Percentiles rank a stretch among this genome's conserved stretches.
Conservation (phyloP, 2,329 filamentous ascomycete genomes). For the Setomelanomma holmii region DNA sequence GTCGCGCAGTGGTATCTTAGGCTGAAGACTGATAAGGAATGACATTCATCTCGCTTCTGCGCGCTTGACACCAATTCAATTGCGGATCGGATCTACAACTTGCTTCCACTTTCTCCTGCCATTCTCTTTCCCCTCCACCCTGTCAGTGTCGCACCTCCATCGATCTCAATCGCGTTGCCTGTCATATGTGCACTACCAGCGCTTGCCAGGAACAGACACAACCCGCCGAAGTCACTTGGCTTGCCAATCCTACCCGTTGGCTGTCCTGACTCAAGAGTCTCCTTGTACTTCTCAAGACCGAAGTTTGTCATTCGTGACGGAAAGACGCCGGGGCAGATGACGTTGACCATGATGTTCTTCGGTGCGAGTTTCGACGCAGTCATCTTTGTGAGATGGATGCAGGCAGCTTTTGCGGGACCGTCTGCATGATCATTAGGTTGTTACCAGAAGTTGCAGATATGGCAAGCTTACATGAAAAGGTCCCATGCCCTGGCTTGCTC, state of each 20-base stretch:
- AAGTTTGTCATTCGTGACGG: conserved; percentile 63
- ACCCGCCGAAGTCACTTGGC: conserved; percentile 56
- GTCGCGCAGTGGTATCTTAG: conserved; percentile 39
- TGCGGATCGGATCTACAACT: conserved; percentile 26
- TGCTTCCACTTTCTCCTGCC: conserved; percentile 27
- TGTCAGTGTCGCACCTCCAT: conserved; percentile 54
- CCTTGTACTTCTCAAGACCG: conserved; percentile 58
- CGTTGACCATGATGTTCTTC: conserved; percentile 61
- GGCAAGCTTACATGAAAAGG: conserved; percentile 57
- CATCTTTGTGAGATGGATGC: conserved; percentile 61
- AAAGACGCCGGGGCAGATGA: conserved; percentile 56
- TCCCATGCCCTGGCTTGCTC: conserved; percentile 59
- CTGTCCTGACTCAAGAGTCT: conserved; percentile 55
- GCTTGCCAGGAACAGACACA: conserved; percentile 55
- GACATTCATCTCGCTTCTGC: neutral
- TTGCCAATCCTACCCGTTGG: conserved; percentile 57
- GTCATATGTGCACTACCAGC: conserved; percentile 52
- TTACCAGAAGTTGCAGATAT: too few species aligned
- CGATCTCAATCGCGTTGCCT: conserved; percentile 57
- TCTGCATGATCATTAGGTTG: conserved; percentile 31
- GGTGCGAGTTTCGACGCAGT: conserved; percentile 59
- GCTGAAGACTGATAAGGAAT: conserved; percentile 8
- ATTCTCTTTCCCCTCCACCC: conserved; percentile 50
- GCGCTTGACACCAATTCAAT: neutral
- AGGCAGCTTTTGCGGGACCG: conserved; percentile 61